These are phyloP conservation scores for Monilinia laxa DNA, from an alignment of 2,329 filamentous ascomycete species.

Conservation along the genomic window DNA sequence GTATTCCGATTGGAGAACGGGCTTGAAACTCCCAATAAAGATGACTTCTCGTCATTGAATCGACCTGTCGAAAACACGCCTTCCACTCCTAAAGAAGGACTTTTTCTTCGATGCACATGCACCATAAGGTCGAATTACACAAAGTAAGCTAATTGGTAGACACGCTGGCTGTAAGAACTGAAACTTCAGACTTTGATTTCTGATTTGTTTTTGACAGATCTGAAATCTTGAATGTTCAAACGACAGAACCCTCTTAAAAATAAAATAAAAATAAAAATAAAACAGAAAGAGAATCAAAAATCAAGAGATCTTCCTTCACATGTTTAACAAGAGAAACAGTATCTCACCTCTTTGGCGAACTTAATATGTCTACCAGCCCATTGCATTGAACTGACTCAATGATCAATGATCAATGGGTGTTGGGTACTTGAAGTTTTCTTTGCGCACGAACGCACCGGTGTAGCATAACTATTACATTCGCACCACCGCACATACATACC, in stretches of 20 bases:
- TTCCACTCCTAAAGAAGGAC: conserved; percentile 7
- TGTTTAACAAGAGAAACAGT: neutral
- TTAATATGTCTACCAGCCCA: neutral
- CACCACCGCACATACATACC: neutral
- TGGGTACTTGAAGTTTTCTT: neutral
- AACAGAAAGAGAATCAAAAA: no score
- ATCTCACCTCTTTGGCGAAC: neutral
- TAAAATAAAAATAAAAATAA: neutral
- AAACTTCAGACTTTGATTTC: neutral
- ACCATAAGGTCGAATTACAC: neutral
- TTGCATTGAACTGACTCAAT: neutral
- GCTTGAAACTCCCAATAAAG: neutral
- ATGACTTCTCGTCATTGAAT: neutral
- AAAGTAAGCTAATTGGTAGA: neutral
- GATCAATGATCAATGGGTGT: no score
- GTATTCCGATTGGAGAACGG: neutral
- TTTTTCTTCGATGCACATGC: conserved; percentile 6
- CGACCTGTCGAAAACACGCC: neutral
- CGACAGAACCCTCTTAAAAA: neutral
- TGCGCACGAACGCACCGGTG: neutral
- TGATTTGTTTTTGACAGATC: neutral
- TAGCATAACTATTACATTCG: neutral
- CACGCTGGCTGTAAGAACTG: neutral
- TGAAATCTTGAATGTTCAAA: neutral
- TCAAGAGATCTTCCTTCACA: no score